Conservation (phyloP, 495 filamentous ascomycete species). For the Lasiosphaeria miniovina region DNA sequence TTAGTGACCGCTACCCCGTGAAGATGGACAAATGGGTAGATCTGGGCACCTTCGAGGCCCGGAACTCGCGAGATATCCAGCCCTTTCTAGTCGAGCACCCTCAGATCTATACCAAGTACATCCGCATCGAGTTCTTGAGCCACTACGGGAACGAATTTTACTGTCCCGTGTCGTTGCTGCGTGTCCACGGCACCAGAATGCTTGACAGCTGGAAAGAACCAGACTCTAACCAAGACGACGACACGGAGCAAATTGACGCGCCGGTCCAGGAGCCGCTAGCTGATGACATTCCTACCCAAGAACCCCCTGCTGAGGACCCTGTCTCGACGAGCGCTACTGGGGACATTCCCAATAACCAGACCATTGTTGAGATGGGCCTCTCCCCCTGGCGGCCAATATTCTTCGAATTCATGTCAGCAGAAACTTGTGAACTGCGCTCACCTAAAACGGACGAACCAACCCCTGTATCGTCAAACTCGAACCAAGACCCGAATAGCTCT, state of each 20-base stretch:
- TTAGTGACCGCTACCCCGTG: constrained; percentile 89
- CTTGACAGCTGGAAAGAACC: constrained; percentile 82
- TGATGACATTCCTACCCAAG: constrained; percentile 32
- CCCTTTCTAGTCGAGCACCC: constrained; percentile 90
- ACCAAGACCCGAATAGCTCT: constrained; percentile 3
- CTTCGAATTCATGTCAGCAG: constrained; percentile 8
- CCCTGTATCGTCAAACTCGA: constrained; percentile 15
- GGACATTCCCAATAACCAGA: constrained; percentile 1
- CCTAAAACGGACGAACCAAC: constrained; percentile 28
- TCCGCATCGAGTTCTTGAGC: constrained; percentile 84
- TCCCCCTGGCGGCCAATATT: constrained; percentile 28
- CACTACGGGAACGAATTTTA: constrained; percentile 97
- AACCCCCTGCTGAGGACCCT: constrained; percentile 5
- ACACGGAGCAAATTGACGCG: constrained; percentile 39
- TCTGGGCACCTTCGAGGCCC: constrained; percentile 81
- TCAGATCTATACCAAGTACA: constrained; percentile 90
- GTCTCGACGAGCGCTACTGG: constrained; percentile 6
- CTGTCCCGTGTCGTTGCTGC: constrained; percentile 84
- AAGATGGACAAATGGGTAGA: constrained; percentile 90
- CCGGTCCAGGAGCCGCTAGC: constrained; percentile 20
- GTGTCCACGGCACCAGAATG: constrained; percentile 95
- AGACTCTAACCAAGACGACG: constrained; percentile 35
- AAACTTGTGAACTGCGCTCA: constrained; percentile 26
- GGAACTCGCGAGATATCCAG: constrained; percentile 89
- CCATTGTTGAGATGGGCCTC: constrained; percentile 21